Evolutionary conservation across 2,329 filamentous ascomycete genomes (phyloP), one percentile per base, ranked within the genome.

Genomic region (Sphaerulina musiva): DNA sequence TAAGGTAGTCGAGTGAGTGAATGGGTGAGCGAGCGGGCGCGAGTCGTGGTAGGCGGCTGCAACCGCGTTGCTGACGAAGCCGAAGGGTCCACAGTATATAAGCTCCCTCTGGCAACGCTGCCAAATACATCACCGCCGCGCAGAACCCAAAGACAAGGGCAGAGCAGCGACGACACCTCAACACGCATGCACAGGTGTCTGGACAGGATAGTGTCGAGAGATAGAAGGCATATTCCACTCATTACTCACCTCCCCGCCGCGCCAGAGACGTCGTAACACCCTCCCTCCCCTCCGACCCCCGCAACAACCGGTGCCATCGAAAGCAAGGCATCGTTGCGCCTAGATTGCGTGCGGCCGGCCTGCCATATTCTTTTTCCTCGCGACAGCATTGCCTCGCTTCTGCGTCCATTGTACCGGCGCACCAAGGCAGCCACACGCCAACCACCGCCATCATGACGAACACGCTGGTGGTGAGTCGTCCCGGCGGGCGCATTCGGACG

Each of bases 391-490:
- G 26, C 40, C 43, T 10, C 49, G 36, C 39, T 20, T 5, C n/a
- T 46, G 34, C 46, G 10, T 42, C 14, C 36, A 38, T 23, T 14
- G 20, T 26, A 23, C 1, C n/a, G 23, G 26, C 14, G 34, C 17
- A 9, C 11, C 14, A 7, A 29, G 26, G 5, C 34, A 29, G 6
- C 43, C 45, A 20, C 41, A 34, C 14, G 31, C 49, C 31, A 12
- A 46, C n/a, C 52, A 42, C 14, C 52, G 45, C 36, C 50, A 57
- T n/a, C 46, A 65, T 65, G 62, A 65, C 62, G 53, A 65, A 65
- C 56, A 57, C 53, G 34, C 57, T 65, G 57, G 62, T 65, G 60
- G 62, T 65, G 60, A 51, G 62, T 61, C 29, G 29, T 29, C 41
- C 40, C 29, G 14, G 42, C 20, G 31, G 29, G 23, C 17, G 26